A percentile compares a stretch with the other conserved stretches of the same genome.
Conservation (phyloP, 257 asterid genomes). For the Solanum appendiculatum region DNA sequence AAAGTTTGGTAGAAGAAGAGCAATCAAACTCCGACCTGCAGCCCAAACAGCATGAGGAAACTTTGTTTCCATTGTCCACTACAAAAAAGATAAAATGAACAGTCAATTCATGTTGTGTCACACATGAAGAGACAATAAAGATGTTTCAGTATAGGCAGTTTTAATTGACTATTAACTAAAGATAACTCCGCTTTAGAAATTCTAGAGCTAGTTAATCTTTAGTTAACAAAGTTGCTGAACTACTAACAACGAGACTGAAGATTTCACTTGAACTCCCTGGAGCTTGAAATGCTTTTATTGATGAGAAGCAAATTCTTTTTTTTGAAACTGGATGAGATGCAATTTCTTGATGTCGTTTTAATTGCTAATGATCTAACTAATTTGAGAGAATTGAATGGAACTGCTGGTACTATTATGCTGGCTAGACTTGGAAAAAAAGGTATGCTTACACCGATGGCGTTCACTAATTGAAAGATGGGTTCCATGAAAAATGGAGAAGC, state of each 20-base stretch:
- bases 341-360: background rate
- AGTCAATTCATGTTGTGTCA: background rate
- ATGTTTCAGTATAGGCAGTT: background rate
- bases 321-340: background rate
- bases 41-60: conserved; percentile 98
- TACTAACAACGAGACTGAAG: background rate
- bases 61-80: conserved; percentile 92
- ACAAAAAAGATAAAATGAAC: conserved; percentile 2
- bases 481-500: background rate
- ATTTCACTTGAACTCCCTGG: background rate
- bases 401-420: background rate
- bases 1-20: conserved; percentile 80
- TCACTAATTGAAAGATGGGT: background rate
- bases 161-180: background rate
- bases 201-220: background rate
- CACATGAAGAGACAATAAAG: background rate
- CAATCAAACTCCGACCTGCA: conserved; percentile 93
- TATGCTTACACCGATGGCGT: background rate
- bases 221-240: background rate
- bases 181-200: background rate
- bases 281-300: background rate
- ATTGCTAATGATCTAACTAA: background rate
- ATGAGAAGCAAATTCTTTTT: background rate
- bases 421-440: background rate
- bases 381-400: background rate